These are phyloP conservation scores for Saxophila tyrrhenica DNA, from an alignment of 495 filamentous ascomycete species.

Conservation along the genomic window DNA sequence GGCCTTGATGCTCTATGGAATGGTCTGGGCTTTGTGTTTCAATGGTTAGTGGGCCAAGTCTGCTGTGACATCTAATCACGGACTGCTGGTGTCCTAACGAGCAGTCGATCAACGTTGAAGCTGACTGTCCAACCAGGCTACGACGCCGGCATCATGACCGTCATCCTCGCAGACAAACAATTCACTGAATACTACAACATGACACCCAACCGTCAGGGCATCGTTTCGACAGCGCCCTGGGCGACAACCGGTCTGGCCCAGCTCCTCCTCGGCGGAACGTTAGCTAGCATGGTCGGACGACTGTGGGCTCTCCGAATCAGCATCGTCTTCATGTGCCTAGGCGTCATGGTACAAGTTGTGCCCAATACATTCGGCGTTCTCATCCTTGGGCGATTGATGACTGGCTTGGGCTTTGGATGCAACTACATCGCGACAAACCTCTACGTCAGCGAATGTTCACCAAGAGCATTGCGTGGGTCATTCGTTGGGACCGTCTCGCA, in stretches of 20 bases:
- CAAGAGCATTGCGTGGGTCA: conserved; percentile 26
- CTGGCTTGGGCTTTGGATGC: conserved; percentile 32
- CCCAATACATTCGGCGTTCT: conserved; percentile 32
- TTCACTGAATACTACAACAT: conserved; percentile 31
- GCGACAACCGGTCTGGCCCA: conserved; percentile 31
- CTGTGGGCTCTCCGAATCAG: conserved; percentile 30
- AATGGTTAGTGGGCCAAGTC: too few species aligned
- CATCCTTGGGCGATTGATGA: conserved; percentile 29
- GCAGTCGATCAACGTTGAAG: not conserved
- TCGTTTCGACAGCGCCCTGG: conserved; percentile 33
- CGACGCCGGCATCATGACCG: conserved; percentile 34
- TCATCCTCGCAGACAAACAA: conserved; percentile 32
- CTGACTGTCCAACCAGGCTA: too few species aligned
- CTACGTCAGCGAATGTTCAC: conserved; percentile 33
- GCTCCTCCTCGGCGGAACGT: conserved; percentile 24
- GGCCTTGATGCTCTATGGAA: conserved; percentile 11
- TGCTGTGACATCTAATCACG: not conserved
- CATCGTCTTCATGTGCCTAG: conserved; percentile 29
- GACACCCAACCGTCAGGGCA: conserved; percentile 23
- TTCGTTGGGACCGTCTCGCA: conserved; percentile 32
- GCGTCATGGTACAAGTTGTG: conserved; percentile 28
- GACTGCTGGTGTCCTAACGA: not conserved
- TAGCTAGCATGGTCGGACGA: conserved; percentile 27
- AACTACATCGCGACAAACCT: conserved; percentile 33
- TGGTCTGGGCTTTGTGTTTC: conserved; percentile 32